phyloP scores from a whole-genome alignment of 139 green algal genomes.

The Coelastrella sp. region DNA sequence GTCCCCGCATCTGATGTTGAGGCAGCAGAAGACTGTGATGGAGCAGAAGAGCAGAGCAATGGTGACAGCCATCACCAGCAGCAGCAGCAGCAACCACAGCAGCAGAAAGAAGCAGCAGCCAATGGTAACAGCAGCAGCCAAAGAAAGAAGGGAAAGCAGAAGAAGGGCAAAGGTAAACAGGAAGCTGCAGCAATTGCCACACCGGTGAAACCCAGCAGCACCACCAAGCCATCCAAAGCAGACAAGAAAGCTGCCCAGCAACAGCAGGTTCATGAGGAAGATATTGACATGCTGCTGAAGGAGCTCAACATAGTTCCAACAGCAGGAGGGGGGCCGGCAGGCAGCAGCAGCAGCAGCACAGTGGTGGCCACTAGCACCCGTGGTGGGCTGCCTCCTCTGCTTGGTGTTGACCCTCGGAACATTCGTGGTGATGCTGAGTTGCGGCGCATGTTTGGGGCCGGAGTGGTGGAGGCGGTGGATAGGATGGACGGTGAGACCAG shows the following conservation, averaged over 20 bases:
- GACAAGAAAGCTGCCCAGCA: not conserved
- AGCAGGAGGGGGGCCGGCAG: not conserved
- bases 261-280: slow-evolving; percentile 47
- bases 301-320: slow-evolving; percentile 71
- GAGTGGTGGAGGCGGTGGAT: slow-evolving; percentile 70
- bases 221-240: not conserved
- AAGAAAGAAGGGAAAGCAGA: slow-evolving; percentile 18
- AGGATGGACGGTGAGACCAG: slow-evolving; percentile 33
- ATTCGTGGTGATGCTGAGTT: slow-evolving; percentile 85
- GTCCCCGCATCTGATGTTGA: not conserved
- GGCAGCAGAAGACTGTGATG: not conserved
- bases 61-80: not conserved
- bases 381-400: slow-evolving; percentile 52
- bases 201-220: not conserved
- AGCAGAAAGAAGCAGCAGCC: not conserved
- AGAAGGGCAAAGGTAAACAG: slow-evolving; percentile 57
- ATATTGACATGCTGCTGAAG: slow-evolving; percentile 76
- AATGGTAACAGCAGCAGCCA: not conserved
- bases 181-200: slow-evolving; percentile 23
- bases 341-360: not conserved
- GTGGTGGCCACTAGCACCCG: not conserved
- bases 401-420: slow-evolving; percentile 70
- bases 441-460: slow-evolving; percentile 85
- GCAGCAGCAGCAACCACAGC: not conserved
- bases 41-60: slow-evolving; percentile 21